These are phyloP conservation scores for Lentinula aciculospora DNA, from an alignment of 768 basidiomycete species.

Conservation along the genomic window DNA sequence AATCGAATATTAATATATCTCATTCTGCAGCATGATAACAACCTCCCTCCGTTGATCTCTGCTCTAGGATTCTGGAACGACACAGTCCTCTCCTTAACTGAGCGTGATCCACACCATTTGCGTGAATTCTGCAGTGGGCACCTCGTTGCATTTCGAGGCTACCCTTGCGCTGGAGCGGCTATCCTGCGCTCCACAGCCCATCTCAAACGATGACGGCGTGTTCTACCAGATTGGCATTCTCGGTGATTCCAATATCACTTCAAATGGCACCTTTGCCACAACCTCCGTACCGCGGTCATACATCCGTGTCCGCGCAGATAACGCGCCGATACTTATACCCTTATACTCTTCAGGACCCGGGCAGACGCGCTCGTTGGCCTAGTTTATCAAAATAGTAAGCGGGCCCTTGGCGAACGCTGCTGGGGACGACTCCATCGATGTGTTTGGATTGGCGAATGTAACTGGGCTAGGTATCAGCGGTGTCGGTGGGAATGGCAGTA, in stretches of 20 bases:
- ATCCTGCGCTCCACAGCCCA: slow-evolving; percentile 21
- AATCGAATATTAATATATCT: neutral
- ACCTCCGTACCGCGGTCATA: slow-evolving; percentile 12
- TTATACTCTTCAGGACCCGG: slow-evolving; percentile 34
- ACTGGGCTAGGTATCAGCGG: neutral
- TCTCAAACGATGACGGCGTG: slow-evolving; percentile 3
- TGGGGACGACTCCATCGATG: slow-evolving; percentile 32
- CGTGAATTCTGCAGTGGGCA: slow-evolving; percentile 33
- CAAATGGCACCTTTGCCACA: neutral
- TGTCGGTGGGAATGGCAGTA: neutral
- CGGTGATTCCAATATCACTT: neutral
- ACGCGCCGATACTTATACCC: slow-evolving; percentile 36
- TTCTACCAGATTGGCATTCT: neutral
- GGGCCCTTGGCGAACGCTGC: slow-evolving; percentile 17
- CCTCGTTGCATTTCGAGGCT: slow-evolving; percentile 34
- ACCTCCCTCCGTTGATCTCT: slow-evolving; percentile 34
- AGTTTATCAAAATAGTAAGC: slow-evolving; percentile 26
- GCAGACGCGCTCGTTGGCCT: slow-evolving; percentile 26
- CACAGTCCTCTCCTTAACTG: slow-evolving; percentile 23
- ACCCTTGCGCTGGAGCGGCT: slow-evolving; percentile 36
- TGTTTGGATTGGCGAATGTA: slow-evolving; percentile 23
- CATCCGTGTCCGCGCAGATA: slow-evolving; percentile 32
- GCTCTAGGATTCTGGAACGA: slow-evolving; percentile 38
- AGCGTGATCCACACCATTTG: slow-evolving; percentile 19
- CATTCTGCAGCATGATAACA: slow-evolving; percentile 33